Percentiles rank a stretch among this genome's conserved stretches.
phyloP scores from a whole-genome alignment of 352 stramenopile species.

The Pythium angustatum region DNA sequence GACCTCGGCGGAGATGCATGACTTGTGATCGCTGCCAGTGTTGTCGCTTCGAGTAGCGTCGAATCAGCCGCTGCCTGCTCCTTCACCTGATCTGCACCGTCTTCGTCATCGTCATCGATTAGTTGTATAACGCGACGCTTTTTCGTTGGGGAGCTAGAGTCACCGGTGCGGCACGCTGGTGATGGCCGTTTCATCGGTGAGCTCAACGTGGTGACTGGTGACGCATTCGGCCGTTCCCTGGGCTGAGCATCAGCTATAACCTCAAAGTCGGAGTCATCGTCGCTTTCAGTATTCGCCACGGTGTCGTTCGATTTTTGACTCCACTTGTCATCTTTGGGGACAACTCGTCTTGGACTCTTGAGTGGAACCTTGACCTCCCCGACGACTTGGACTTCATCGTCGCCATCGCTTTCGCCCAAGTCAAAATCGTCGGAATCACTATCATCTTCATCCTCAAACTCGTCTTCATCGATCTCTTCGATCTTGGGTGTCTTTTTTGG shows the following conservation, averaged over 20 bases:
- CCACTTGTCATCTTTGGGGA: slow-evolving; percentile 36
- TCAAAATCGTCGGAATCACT: slow-evolving; percentile 28
- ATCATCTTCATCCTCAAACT: slow-evolving; percentile 16
- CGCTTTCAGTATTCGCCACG: slow-evolving; percentile 30
- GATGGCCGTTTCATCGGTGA: not conserved
- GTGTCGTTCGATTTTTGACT: slow-evolving; percentile 44
- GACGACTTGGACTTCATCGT: slow-evolving; percentile 16
- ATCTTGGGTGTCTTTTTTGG: slow-evolving; percentile 18
- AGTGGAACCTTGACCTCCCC: not conserved
- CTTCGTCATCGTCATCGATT: slow-evolving; percentile 34
- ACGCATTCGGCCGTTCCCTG: not conserved
- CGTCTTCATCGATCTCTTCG: slow-evolving; percentile 30
- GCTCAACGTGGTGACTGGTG: not conserved
- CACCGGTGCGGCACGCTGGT: not conserved
- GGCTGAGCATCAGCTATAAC: not conserved
- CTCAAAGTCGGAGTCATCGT: slow-evolving; percentile 21
- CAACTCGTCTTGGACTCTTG: not conserved
- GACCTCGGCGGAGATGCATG: not conserved
- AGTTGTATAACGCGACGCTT: slow-evolving; percentile 32
- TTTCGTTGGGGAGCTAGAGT: slow-evolving; percentile 9
- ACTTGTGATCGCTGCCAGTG: not conserved
- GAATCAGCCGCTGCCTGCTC: not conserved
- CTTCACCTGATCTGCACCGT: not conserved
- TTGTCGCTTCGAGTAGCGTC: not conserved
- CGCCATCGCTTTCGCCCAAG: slow-evolving; percentile 10